Evolutionary conservation across 345 rosid genomes (phyloP).

Genomic region (Pugionium cornutum): DNA sequence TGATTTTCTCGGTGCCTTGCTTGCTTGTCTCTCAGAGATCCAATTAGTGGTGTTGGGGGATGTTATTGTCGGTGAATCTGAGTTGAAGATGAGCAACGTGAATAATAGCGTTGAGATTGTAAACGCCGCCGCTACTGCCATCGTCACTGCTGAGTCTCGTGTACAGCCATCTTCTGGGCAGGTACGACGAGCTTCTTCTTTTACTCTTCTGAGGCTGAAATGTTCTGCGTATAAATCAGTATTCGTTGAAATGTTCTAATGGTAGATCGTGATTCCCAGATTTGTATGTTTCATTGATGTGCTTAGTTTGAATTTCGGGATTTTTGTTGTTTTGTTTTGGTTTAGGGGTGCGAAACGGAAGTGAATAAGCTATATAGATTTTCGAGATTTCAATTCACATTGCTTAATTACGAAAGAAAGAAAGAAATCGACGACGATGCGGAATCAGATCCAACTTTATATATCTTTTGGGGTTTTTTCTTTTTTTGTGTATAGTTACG

Average conservation of each 20-base stretch:
- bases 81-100: constrained; percentile 51
- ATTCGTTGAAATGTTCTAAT: background rate
- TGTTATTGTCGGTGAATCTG: constrained; percentile 32
- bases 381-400: background rate
- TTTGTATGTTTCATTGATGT: constrained; percentile 21
- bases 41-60: constrained; percentile 35
- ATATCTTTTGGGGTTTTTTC: background rate
- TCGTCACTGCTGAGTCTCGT: constrained; percentile 84
- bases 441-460: constrained; percentile 19
- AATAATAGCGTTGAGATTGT: constrained; percentile 70
- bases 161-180: constrained; percentile 64
- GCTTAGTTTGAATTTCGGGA: background rate
- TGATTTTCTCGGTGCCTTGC: background rate
- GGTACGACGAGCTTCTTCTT: constrained; percentile 39
- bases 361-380: background rate
- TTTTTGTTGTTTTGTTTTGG: constrained; percentile 3
- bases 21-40: constrained; percentile 38
- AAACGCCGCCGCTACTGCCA: constrained; percentile 95
- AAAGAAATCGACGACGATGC: background rate
- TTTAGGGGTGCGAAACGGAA: background rate
- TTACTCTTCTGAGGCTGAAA: background rate
- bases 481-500: no score
- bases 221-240: constrained; percentile 15
- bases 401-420: constrained; percentile 3
- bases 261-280: constrained; percentile 14